Evolutionary conservation across 345 rosid genomes (phyloP).

Genomic region (Barbarea vulgaris): DNA sequence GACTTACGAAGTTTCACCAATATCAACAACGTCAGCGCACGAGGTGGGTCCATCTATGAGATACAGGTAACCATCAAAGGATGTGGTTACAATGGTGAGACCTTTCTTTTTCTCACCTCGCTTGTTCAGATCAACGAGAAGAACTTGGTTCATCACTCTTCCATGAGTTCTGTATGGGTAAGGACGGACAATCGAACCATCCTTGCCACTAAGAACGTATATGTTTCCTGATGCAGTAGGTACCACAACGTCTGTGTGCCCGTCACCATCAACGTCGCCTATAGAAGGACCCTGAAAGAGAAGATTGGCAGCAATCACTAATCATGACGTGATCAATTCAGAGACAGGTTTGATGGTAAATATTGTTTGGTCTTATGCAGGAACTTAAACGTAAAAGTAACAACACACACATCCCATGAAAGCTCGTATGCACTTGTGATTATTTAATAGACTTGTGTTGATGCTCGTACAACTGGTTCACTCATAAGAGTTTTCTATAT

Average conservation of each 20-base stretch:
- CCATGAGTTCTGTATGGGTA: slow-evolving; percentile 99
- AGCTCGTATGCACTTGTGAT: slow-evolving; percentile 4
- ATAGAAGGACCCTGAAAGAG: slow-evolving; percentile 78
- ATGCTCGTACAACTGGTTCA: slow-evolving; percentile 11
- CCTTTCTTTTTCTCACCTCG: slow-evolving; percentile 81
- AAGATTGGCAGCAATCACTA: slow-evolving; percentile 28
- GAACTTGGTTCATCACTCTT: slow-evolving; percentile 97
- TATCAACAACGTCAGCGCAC: slow-evolving; percentile 95
- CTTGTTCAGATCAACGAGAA: slow-evolving; percentile 86
- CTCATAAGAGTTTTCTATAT: not conserved
- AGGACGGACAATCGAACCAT: slow-evolving; percentile 83
- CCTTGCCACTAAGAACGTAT: slow-evolving; percentile 91
- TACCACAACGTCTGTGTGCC: slow-evolving; percentile 88
- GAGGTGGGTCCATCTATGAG: slow-evolving; percentile 98
- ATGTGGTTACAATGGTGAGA: slow-evolving; percentile 86
- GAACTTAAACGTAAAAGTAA: slow-evolving; percentile 9
- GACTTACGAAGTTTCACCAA: slow-evolving; percentile 98
- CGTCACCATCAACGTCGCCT: slow-evolving; percentile 98
- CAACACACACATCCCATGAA: not conserved
- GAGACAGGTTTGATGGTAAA: slow-evolving; percentile 19
- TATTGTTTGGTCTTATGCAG: not conserved
- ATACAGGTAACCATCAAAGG: slow-evolving; percentile 96
- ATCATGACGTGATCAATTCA: slow-evolving; percentile 17
- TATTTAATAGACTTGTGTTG: not conserved
- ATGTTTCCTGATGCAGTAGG: slow-evolving; percentile 93